Evolutionary conservation across 306 rosid genomes (phyloP).

Genomic region (Sicyos edulis): DNA sequence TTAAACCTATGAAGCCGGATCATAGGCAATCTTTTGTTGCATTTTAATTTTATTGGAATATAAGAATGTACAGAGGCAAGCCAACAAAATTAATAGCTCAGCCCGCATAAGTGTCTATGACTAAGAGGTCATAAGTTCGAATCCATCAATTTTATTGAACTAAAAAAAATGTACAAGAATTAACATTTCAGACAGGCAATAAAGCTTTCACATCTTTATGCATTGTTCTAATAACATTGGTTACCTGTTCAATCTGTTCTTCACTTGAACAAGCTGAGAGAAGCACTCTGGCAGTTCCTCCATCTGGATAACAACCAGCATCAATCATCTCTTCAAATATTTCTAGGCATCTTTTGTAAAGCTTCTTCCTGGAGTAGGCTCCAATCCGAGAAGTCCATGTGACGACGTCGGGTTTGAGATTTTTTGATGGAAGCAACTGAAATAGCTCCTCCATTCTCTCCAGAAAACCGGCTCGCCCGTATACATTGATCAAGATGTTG

Average conservation of each 20-base stretch:
- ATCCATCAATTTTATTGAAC: no score
- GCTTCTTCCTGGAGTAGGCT: conserved; percentile 81
- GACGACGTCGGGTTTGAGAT: conserved; percentile 74
- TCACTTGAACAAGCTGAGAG: conserved; percentile 72
- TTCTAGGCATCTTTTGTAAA: conserved; percentile 61
- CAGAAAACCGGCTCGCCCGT: conserved; percentile 74
- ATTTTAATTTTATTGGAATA: neutral
- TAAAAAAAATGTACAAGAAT: neutral
- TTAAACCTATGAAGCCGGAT: neutral
- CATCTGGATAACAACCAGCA: conserved; percentile 88
- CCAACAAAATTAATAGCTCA: no score
- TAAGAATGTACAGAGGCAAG: neutral
- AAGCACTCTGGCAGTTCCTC: conserved; percentile 79
- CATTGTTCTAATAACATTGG: conserved; percentile 66
- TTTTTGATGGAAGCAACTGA: conserved; percentile 40
- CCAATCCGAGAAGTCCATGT: conserved; percentile 93
- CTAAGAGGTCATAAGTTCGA: no score
- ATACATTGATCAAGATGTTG: conserved; percentile 67
- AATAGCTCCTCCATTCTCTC: conserved; percentile 70
- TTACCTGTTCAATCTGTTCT: conserved; percentile 72
- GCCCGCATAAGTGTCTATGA: no score
- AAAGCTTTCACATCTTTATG: conserved; percentile 55
- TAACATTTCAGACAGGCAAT: conserved; percentile 36
- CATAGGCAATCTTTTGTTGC: neutral
- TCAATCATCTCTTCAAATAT: conserved; percentile 91